Base-by-base conservation (phyloP, 192 early-diverging fungal species). In the Coemansia sp. region DNA sequence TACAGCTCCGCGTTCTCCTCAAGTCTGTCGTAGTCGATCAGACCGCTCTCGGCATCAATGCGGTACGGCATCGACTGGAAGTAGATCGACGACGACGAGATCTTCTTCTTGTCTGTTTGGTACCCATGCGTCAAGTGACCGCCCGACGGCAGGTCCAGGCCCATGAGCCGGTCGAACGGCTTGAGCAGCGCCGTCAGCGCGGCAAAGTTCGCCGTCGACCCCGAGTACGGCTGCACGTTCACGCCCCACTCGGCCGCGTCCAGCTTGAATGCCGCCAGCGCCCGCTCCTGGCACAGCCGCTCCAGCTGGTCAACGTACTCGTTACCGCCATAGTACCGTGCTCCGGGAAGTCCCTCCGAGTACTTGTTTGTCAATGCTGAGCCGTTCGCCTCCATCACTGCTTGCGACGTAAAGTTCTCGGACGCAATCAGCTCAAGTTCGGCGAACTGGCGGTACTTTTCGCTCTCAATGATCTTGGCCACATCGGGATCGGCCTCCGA, bases 101-200 rank as follows among this genome's bases (percentile, higher is more conserved):
- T 93, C 93, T 98, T 99, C 89, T 98, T 99, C 89, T 99, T 99
- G 86, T 92, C 90, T 19, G 98, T 99, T 75, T 96, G 94, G 82
- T 97, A 97, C 35, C 98, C 98, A 84, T 99, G 98, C 57, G 98
- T 98, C 88, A 99, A 86, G 68, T 98, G 97, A n/a, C 95, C 95
- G 76, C 97, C 98, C 23, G 95, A 98, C n/a, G 98, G 94, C 65
- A 99, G 88, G 60, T 98, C 96, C 61, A 99, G 87, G 67, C 98
- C 98, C 98, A 99, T 99, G 75, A 99, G 88, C 65, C 98, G 92
- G 82, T 99, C 98, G 58, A 96, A 93, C 23, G 98, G 98, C 67
- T 89, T 79, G 67, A 99, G 86, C 49, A 99, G 86, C 56, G 94
- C 96, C 49, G 96, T 99, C 63, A 97, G 86, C 43, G 94, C 95